Evolutionary conservation across 345 rosid genomes (phyloP).

Genomic region (Orychophragmus violaceus): DNA sequence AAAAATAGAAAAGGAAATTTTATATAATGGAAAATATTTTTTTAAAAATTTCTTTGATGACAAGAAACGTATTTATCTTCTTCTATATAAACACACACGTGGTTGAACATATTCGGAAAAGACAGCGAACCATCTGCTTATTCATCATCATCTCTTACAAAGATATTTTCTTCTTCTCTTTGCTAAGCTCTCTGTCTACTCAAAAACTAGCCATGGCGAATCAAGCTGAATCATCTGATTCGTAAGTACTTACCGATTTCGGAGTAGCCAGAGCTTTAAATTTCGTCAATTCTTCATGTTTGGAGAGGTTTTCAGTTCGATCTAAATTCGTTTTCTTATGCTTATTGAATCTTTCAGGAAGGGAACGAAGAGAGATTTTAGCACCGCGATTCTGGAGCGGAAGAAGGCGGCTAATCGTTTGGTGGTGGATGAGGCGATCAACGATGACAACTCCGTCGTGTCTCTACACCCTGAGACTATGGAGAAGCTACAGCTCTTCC

Average conservation of each 20-base stretch:
- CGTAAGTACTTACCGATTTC: slow-evolving; percentile 35
- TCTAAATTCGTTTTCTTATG: neutral
- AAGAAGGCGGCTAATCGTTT: slow-evolving; percentile 66
- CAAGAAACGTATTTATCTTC: slow-evolving; percentile 2
- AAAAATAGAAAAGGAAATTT: neutral
- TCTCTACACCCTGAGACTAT: slow-evolving; percentile 58
- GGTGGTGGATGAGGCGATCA: slow-evolving; percentile 59
- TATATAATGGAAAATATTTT: neutral
- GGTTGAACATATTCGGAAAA: neutral
- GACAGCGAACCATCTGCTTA: neutral
- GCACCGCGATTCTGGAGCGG: slow-evolving; percentile 67
- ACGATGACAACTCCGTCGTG: slow-evolving; percentile 74
- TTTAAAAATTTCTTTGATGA: slow-evolving; percentile 10
- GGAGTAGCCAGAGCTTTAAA: neutral
- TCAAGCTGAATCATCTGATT: slow-evolving; percentile 46
- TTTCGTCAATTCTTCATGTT: too few relatives aligned
- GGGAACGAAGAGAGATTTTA: slow-evolving; percentile 56
- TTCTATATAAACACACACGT: slow-evolving; percentile 10
- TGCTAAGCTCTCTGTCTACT: slow-evolving; percentile 13
- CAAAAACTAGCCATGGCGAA: slow-evolving; percentile 28
- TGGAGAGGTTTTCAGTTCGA: neutral
- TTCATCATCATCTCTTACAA: neutral
- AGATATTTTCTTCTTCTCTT: neutral
- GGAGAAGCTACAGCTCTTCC: slow-evolving; percentile 74
- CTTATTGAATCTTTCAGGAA: slow-evolving; percentile 26